Evolutionary conservation across 2,329 filamentous ascomycete species (phyloP), one percentile per base, ranked within the genome.

Genomic region (Remersonia thermophila): DNA sequence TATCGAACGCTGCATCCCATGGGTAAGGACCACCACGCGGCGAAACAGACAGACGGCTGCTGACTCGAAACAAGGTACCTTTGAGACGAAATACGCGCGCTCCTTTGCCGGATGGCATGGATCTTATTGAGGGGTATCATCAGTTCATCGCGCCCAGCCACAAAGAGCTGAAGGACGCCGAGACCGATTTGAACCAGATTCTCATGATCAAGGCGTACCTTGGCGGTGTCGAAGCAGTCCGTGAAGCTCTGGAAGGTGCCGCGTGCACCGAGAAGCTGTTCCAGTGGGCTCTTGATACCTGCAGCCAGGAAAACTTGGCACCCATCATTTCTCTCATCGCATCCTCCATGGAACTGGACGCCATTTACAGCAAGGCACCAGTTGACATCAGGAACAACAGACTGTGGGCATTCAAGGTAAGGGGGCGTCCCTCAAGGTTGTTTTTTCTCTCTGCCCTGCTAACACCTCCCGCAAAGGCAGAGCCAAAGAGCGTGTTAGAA

Each of bases 311-410:
- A 12, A 71, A 75, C 12, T 70, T 80, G 4, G 60, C 63, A 13
- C 64, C 67, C 1, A 69, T 89, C 3, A 63, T 78, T 30, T 60
- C 69, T 2, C 58, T 81, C 2, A 86, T 98, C 35, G 61, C 71
- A 30, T 60, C 66, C 11, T 73, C 73, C 0, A 78, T 98, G 47
- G 91, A 96, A 44, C 71, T 82, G 7, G 83, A 94, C 52, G 83
- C 86, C 0, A 72, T 69, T 0, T 93, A 82, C 47, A 80, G 83
- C 40, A 83, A 71, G 32, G 75, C 79, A 15, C 80, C 91, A 0
- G 66, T 96, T 4, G 89, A 95, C 43, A 65, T 94, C 38, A 73
- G 87, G 11, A 93, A 95, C 42, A 89, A 96, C 53, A 70, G 89
- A 44, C 83, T 81, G 1, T 95, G 93, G 60, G 89, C 89, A 15